Conservation (phyloP, 2,329 filamentous ascomycete species). For the Fusarium pseudocircinatum region DNA sequence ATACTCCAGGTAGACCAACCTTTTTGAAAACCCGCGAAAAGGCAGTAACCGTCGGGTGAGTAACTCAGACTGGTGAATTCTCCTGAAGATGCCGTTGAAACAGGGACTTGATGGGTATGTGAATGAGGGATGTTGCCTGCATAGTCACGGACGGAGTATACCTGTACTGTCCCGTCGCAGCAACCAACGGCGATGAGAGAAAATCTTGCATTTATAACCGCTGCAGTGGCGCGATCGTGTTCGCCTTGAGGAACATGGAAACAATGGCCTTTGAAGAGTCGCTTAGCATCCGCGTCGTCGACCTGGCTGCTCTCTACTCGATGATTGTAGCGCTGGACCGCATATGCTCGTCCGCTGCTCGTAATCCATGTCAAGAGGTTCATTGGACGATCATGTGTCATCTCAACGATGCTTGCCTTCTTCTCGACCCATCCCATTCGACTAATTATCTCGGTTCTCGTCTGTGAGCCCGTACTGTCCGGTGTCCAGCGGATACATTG, state of each 20-base stretch:
- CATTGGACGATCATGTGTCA: constrained; percentile 96
- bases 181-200: constrained; percentile 92
- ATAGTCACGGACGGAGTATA: constrained; percentile 96
- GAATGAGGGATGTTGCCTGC: constrained; percentile 90
- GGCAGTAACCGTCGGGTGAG: constrained; percentile 94
- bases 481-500: constrained; percentile 97
- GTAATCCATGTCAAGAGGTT: constrained; percentile 94
- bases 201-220: constrained; percentile 92
- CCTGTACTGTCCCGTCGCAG: constrained; percentile 78
- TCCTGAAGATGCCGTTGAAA: constrained; percentile 75
- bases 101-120: constrained; percentile 77
- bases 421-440: constrained; percentile 88
- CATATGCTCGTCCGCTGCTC: constrained; percentile 86
- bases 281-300: constrained; percentile 63
- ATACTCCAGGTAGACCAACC: constrained; percentile 99
- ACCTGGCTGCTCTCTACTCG: constrained; percentile 52
- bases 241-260: constrained; percentile 79
- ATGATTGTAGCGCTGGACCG: constrained; percentile 77
- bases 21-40: constrained; percentile 91
- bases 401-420: constrained; percentile 78
- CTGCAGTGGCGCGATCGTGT: constrained; percentile 71
- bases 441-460: constrained; percentile 87
- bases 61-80: constrained; percentile 79
- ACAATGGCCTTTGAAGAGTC: constrained; percentile 87
- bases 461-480: constrained; percentile 83